These are phyloP conservation scores for fission yeast (Schizosaccharomyces pombe) DNA, from an alignment of 805 yeast species.

Conservation along the genomic window DNA sequence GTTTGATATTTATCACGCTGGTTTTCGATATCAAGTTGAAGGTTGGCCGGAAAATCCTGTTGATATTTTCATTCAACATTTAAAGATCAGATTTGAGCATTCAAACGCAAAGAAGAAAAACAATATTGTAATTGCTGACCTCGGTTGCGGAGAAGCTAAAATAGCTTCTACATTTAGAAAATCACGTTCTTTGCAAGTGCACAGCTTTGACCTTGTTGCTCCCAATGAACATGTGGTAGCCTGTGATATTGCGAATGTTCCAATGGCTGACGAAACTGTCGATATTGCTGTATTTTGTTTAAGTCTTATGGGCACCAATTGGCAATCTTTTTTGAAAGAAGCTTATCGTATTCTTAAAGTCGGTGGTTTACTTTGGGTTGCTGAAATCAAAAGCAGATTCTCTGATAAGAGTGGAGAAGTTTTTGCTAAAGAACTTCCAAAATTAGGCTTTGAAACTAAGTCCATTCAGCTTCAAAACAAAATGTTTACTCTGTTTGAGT, in stretches of 20 bases:
- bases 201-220: conserved; percentile 76
- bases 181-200: conserved; percentile 25
- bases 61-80: conserved; percentile 57
- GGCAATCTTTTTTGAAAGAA: conserved; percentile 72
- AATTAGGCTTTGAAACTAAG: conserved; percentile 67
- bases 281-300: conserved; percentile 80
- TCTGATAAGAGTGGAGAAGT: conserved; percentile 33
- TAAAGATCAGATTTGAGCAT: conserved; percentile 19
- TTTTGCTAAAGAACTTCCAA: conserved; percentile 55
- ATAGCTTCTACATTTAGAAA: conserved; percentile 44
- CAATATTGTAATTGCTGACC: conserved; percentile 69
- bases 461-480: conserved; percentile 67
- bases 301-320: conserved; percentile 88
- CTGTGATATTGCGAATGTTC: conserved; percentile 87
- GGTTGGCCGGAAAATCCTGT: conserved; percentile 98
- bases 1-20: conserved; percentile 85
- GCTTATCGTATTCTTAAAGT: conserved; percentile 73
- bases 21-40: conserved; percentile 84
- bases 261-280: conserved; percentile 55
- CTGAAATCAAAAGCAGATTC: conserved; percentile 87
- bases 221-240: conserved; percentile 80
- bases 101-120: conserved; percentile 26
- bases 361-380: conserved; percentile 80
- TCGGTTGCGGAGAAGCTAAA: conserved; percentile 98
- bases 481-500: conserved; percentile 88